These are phyloP conservation scores for Cytospora paraplurivora DNA, from an alignment of 2,329 filamentous ascomycete genomes.

Conservation along the genomic window DNA sequence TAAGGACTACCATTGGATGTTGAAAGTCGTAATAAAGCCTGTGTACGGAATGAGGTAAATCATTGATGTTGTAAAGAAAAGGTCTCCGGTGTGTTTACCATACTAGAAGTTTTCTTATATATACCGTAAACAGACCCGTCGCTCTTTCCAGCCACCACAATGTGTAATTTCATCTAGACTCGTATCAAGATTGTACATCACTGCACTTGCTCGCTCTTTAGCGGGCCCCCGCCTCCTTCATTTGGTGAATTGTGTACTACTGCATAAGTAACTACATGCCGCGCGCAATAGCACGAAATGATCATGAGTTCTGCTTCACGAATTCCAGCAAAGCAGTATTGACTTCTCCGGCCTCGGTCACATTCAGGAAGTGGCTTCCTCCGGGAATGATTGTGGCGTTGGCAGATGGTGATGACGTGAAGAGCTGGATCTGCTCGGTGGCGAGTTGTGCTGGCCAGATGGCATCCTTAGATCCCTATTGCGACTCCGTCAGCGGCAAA, in stretches of 20 bases:
- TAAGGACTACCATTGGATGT: too few species aligned
- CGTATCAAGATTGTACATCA: too few species aligned
- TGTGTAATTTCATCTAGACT: too few species aligned
- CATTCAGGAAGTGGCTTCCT: conserved; percentile 52
- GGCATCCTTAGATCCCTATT: conserved; percentile 50
- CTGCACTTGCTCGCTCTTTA: too few species aligned
- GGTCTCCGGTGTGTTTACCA: too few species aligned
- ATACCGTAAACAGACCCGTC: too few species aligned
- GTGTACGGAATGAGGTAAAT: too few species aligned
- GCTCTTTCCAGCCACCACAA: too few species aligned
- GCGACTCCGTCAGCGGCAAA: not conserved
- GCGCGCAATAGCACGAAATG: not conserved
- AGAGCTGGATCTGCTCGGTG: conserved; percentile 53
- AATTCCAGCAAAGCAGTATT: conserved; percentile 48
- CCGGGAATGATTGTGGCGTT: conserved; percentile 47
- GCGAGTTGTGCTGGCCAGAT: conserved; percentile 46
- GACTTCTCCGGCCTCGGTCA: conserved; percentile 49
- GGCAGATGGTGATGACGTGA: conserved; percentile 48
- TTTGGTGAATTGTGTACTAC: not conserved
- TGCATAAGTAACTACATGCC: not conserved
- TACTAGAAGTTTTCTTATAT: too few species aligned
- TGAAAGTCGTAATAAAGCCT: too few species aligned
- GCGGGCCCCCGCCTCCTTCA: too few species aligned
- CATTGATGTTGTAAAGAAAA: too few species aligned
- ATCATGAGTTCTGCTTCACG: conserved; percentile 31